These are phyloP conservation scores for Drechslera avenae DNA, from an alignment of 2,329 filamentous ascomycete species.

Conservation along the genomic window DNA sequence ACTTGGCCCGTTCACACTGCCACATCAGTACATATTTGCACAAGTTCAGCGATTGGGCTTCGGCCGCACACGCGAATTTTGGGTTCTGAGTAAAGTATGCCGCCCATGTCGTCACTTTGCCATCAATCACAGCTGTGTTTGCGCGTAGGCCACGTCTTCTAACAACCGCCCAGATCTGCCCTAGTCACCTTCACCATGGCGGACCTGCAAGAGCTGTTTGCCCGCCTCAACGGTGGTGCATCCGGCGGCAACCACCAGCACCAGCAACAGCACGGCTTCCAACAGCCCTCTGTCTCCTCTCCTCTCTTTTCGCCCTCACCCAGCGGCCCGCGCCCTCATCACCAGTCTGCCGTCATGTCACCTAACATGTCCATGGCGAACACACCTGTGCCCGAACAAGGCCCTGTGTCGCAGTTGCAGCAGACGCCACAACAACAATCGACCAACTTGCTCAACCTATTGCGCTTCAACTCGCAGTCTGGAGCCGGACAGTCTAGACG, in stretches of 20 bases:
- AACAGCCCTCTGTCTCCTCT: constrained; percentile 64
- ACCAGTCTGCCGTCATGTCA: constrained; percentile 64
- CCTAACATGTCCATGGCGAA: constrained; percentile 57
- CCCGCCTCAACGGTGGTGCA: constrained; percentile 48
- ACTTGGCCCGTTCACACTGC: constrained; percentile 5
- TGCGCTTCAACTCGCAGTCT: constrained; percentile 64
- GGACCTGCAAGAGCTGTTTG: constrained; percentile 53
- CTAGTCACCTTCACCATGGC: constrained; percentile 43
- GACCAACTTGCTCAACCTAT: constrained; percentile 65
- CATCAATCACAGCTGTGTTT: constrained; percentile 10
- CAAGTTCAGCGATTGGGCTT: constrained; percentile 15
- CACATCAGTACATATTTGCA: constrained; percentile 9
- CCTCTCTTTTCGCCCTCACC: constrained; percentile 62
- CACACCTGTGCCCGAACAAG: constrained; percentile 49
- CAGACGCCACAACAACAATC: constrained; percentile 50
- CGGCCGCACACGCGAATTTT: constrained; percentile 32
- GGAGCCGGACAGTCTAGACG: constrained; percentile 46
- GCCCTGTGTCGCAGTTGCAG: constrained; percentile 54
- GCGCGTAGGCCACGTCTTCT: constrained; percentile 13
- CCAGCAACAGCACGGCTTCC: constrained; percentile 39
- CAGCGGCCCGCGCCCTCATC: constrained; percentile 60
- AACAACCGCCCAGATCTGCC: constrained; percentile 27
- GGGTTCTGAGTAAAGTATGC: constrained; percentile 37
- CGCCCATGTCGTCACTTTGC: constrained; percentile 12
- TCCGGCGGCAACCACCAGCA: constrained; percentile 33